Conservation (phyloP, 2,329 filamentous ascomycete genomes). For the Trichophyton simii region DNA sequence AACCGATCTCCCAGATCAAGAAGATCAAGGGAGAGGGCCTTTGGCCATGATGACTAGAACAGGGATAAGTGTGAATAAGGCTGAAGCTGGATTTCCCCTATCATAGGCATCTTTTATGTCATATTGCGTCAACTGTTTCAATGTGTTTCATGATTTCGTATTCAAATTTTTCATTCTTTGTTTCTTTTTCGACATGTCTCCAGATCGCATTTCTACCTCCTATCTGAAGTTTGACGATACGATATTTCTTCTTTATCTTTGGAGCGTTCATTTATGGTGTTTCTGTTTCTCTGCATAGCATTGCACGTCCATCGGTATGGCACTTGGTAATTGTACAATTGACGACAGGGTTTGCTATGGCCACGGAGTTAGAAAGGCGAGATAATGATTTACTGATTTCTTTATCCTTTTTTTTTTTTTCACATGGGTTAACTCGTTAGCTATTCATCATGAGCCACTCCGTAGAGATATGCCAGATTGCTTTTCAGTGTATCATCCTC, state of each 20-base stretch:
- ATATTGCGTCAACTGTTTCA: neutral
- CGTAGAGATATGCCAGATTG: too few relatives aligned
- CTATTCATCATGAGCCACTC: too few relatives aligned
- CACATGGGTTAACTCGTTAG: neutral
- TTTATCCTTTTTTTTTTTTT: neutral
- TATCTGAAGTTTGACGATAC: neutral
- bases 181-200: neutral
- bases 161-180: neutral
- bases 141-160: neutral
- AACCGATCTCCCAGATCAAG: neutral
- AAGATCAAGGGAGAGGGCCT: neutral
- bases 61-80: neutral
- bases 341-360: constrained; percentile 2
- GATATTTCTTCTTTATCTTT: neutral
- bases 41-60: neutral
- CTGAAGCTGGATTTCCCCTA: neutral
- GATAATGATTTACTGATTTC: constrained; percentile 1
- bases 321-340: constrained; percentile 3
- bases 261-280: neutral
- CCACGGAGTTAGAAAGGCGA: neutral
- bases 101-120: neutral
- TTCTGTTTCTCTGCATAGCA: constrained; percentile 2
- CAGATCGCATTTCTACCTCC: neutral
- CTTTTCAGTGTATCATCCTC: neutral
- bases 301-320: neutral